Evolutionary conservation across 1,284 basidiomycete genomes (phyloP), one percentile per base, ranked within the genome.

Genomic region (Irpex sp.): DNA sequence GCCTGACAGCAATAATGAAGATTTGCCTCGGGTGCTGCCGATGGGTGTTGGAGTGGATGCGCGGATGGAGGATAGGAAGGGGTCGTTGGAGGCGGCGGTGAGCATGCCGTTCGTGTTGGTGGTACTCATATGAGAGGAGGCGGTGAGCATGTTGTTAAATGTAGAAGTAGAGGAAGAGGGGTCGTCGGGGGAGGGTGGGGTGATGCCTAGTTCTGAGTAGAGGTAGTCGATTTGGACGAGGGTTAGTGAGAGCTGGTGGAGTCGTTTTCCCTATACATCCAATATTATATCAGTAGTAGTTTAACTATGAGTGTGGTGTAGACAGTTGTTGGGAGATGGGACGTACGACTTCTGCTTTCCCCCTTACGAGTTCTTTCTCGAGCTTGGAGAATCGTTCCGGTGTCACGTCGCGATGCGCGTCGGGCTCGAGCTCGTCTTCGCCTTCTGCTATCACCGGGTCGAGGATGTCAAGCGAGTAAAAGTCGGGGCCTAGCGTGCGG

Each of bases 151-250:
- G 13, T 11, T 34, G 8, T 75, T 76, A 11, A 81, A 79, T 6
- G 82, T 75, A 44, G 80, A 77, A 15, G 77, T 34, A 0, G 31
- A 34, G 6, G 31, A 34, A 1, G 31, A 74, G 31, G 78, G 70
- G 67, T 84, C 81, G 15, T 85, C 80, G 2, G 82, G 67, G 6
- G 80, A 74, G 5, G 87, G 86, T 19, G 85, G 81, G 17, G 79
- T 62, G 56, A 93, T 85, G 17, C 90, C 92, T 3, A 95, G 82
- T 73, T 94, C 92, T 19, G 84, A 81, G 69, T 93, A 84, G n/a
- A 94, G 76, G 83, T 87, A 91, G 70, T 92, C 89, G 40, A 94
- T 87, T 63, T 93, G 88, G 15, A 86, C 73, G 65, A 93, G 85
- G 36, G 82, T 80, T 6, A 78, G 75, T 1, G 85, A 84, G n/a